phyloP scores from a whole-genome alignment of 2,329 filamentous ascomycete genomes.

The Colletotrichum theobromicola region DNA sequence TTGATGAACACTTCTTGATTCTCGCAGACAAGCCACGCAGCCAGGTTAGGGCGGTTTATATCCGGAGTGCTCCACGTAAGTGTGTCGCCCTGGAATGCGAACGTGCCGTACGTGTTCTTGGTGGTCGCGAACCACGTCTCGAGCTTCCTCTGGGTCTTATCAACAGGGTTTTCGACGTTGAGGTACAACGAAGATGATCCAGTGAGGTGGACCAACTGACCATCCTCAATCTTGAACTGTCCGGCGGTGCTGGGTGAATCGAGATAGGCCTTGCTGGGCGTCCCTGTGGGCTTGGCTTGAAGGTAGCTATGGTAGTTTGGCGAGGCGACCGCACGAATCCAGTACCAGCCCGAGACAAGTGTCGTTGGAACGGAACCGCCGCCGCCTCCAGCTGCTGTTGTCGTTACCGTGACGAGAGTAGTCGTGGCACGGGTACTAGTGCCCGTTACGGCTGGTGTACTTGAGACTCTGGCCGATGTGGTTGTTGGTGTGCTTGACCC shows the following conservation, averaged over 20 bases:
- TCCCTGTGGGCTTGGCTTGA: constrained; percentile 49
- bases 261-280: constrained; percentile 54
- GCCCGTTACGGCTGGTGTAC: not conserved
- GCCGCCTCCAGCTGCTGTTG: constrained; percentile 1
- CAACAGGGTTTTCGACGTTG: constrained; percentile 50
- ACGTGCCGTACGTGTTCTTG: constrained; percentile 60
- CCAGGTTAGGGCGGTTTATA: constrained; percentile 57
- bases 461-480: not conserved
- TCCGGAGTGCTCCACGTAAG: constrained; percentile 57
- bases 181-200: constrained; percentile 47
- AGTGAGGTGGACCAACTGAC: constrained; percentile 60
- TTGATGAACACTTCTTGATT: constrained; percentile 60
- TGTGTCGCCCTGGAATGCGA: constrained; percentile 63
- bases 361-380: constrained; percentile 32
- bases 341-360: constrained; percentile 56
- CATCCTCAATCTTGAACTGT: constrained; percentile 60
- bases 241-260: constrained; percentile 58
- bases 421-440: constrained; percentile 9
- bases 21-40: constrained; percentile 64
- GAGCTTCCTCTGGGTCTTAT: constrained; percentile 52
- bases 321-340: constrained; percentile 61
- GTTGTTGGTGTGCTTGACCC: not conserved
- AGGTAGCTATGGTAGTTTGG: constrained; percentile 65
- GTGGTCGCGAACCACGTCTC: constrained; percentile 54
- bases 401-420: constrained; percentile 2